These are phyloP conservation scores for Gigaspora rosea DNA, from an alignment of 192 early-diverging fungal genomes.

Conservation along the genomic window DNA sequence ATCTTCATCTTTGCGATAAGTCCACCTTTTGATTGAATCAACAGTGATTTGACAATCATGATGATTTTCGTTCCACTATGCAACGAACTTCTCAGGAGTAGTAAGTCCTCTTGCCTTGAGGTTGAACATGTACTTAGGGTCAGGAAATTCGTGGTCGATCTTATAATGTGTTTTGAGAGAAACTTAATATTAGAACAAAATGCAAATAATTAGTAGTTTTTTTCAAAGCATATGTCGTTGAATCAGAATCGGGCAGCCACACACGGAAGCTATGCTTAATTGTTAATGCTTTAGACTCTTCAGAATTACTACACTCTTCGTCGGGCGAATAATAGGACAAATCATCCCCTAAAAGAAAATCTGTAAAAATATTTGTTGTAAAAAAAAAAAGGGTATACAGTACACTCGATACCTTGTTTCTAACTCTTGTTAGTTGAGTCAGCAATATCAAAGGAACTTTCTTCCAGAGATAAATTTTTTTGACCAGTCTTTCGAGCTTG, in stretches of 20 bases:
- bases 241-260: constrained; percentile 19
- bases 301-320: constrained; percentile 18
- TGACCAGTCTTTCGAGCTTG: no score
- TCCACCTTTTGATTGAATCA: constrained; percentile 27
- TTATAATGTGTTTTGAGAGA: constrained; percentile 9
- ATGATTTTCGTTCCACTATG: constrained; percentile 17
- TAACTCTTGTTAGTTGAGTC: neutral
- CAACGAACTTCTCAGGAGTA: constrained; percentile 25
- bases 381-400: constrained; percentile 21
- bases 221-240: constrained; percentile 9
- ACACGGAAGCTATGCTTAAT: constrained; percentile 22
- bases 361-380: constrained; percentile 26
- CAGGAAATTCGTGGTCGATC: constrained; percentile 22
- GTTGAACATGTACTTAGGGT: constrained; percentile 13
- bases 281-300: constrained; percentile 16
- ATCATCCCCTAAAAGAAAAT: constrained; percentile 27
- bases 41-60: constrained; percentile 12
- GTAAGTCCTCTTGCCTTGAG: constrained; percentile 8
- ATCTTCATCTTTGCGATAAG: constrained; percentile 19
- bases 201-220: neutral
- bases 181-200: constrained; percentile 27
- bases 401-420: constrained; percentile 26
- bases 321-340: neutral
- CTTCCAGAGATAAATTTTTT: no score
- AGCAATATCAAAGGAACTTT: no score